These are phyloP conservation scores for Aspergillus sp. DNA, from an alignment of 2,329 filamentous ascomycete species.

Conservation along the genomic window DNA sequence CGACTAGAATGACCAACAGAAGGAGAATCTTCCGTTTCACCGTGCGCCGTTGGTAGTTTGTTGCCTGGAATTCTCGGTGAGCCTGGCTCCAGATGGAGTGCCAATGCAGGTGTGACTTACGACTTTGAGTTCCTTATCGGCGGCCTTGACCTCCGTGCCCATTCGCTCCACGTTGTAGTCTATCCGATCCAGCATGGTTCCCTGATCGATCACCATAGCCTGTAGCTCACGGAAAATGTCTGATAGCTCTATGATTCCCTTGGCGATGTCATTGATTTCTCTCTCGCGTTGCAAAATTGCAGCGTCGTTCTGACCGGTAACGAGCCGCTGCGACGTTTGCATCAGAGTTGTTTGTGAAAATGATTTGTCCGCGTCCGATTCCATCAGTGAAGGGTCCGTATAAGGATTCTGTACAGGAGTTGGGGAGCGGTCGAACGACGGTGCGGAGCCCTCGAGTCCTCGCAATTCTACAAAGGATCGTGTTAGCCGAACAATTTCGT, in stretches of 20 bases:
- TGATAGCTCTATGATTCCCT: constrained; percentile 94
- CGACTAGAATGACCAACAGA: constrained; percentile 77
- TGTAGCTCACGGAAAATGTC: constrained; percentile 97
- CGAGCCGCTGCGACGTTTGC: constrained; percentile 62
- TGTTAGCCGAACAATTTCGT: constrained; percentile 10
- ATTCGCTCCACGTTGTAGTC: constrained; percentile 98
- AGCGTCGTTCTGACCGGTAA: constrained; percentile 65
- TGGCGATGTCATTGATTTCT: constrained; percentile 96
- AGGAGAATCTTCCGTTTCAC: constrained; percentile 93
- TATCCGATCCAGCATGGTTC: constrained; percentile 87
- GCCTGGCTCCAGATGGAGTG: not conserved
- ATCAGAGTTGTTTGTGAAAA: constrained; percentile 88
- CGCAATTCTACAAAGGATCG: constrained; percentile 60
- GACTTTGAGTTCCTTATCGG: constrained; percentile 86
- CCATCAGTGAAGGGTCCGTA: constrained; percentile 81
- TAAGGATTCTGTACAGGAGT: constrained; percentile 62
- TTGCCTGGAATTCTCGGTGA: constrained; percentile 49
- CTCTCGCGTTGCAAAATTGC: constrained; percentile 88
- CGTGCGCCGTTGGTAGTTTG: constrained; percentile 81
- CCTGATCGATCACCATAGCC: constrained; percentile 90
- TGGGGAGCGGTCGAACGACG: constrained; percentile 49
- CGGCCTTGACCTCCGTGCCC: constrained; percentile 87
- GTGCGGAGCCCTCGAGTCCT: constrained; percentile 63
- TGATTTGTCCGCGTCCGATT: constrained; percentile 89
- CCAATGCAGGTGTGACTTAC: constrained; percentile 37